Evolutionary conservation across 768 basidiomycete species (phyloP), one percentile per base, ranked within the genome.

Genomic region (Heimioporus sp.): DNA sequence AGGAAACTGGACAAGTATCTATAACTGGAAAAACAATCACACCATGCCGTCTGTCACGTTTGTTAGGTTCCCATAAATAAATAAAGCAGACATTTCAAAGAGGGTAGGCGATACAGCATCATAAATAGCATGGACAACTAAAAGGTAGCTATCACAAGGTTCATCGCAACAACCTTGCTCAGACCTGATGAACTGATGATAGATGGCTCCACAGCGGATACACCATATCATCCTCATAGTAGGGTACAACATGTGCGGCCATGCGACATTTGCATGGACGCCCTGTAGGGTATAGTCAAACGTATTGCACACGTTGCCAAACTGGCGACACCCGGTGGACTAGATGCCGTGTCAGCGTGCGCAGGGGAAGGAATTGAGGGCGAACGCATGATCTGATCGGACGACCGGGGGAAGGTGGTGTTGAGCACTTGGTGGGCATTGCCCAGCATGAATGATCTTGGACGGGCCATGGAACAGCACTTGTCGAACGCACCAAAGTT

Each of bases 291-390:
- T 74, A 68, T 93, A 94, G 67, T 95, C 88, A 58, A 93, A 93
- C 39, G 76, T 72, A 2, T 72, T 69, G 16, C 61, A 62, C 21
- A 61, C 62, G 16, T 63, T 35, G 9, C 87, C 90, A 62, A 86
- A 90, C 34, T 92, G 80, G 20, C 92, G 92, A 54, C 87, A 89
- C 65, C 95, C 95, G 10, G 90, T 91, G 73, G 92, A 85, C 90
- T 92, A 15, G 20, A 37, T 17, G 43, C n/a, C 12, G 9, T 34
- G 38, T 40, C 10, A 11, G n/a, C 17, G 17, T 2, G 38, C 17
- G 17, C 5, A 1, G 19, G 11, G 39, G 37, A 38, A 5, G 5
- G 3, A 6, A 7, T n/a, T 1, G 36, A 47, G 8, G 30, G 30
- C 5, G 1, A 5, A 62, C 54, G 46, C 60, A 90, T 90, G 66